Percentiles rank a stretch among this genome's conserved stretches.
These are phyloP conservation scores for Ascomycota sp. DNA, from an alignment of 2,329 filamentous ascomycete species.

Conservation along the genomic window DNA sequence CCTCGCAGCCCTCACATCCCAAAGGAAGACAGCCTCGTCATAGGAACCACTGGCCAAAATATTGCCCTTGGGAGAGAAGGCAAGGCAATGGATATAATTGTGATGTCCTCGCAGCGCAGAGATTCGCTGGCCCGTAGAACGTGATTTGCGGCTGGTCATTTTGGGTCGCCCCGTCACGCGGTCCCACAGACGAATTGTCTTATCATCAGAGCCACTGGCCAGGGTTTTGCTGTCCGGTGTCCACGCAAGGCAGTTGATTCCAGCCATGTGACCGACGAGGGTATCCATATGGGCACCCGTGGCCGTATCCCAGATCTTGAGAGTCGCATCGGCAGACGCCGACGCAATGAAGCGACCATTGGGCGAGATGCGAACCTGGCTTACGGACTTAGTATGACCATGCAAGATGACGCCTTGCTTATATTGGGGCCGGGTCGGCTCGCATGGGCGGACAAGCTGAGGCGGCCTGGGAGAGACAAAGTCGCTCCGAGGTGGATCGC, in stretches of 20 bases:
- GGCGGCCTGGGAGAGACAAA: conserved; percentile 3
- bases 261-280: conserved; percentile 80
- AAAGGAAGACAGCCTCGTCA: conserved; percentile 90
- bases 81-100: conserved; percentile 86
- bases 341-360: conserved; percentile 80
- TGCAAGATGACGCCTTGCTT: conserved; percentile 47
- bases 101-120: conserved; percentile 65
- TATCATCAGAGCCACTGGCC: conserved; percentile 88
- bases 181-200: conserved; percentile 87
- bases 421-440: conserved; percentile 44
- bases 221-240: conserved; percentile 72
- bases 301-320: conserved; percentile 73
- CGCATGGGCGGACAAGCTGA: conserved; percentile 18
- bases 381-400: conserved; percentile 62
- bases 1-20: conserved; percentile 77
- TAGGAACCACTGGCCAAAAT: conserved; percentile 90
- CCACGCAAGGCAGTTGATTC: conserved; percentile 88
- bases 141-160: conserved; percentile 19
- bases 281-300: conserved; percentile 71
- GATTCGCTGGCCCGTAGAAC: conserved; percentile 18
- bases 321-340: conserved; percentile 70
- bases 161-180: conserved; percentile 37
- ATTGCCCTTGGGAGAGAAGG: conserved; percentile 95
- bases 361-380: conserved; percentile 77
- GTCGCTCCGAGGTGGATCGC: conserved; percentile 9